phyloP scores from a whole-genome alignment of 352 stramenopile species.

The Phytophthora tentaculata region DNA sequence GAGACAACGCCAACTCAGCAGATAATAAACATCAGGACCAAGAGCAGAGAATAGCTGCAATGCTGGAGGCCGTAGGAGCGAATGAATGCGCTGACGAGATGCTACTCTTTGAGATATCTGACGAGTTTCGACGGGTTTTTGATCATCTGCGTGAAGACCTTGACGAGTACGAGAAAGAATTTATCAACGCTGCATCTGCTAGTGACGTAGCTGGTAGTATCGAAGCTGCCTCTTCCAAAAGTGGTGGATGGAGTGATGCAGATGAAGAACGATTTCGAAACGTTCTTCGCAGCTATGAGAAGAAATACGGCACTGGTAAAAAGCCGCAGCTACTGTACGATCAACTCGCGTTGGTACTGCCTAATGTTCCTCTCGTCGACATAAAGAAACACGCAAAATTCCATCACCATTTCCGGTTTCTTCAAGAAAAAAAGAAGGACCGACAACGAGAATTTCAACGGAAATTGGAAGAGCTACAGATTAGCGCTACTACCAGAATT shows the following conservation, averaged over 20 bases:
- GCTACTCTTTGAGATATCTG: slow-evolving; percentile 49
- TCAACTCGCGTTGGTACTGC: slow-evolving; percentile 56
- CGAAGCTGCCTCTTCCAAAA: slow-evolving; percentile 44
- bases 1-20: slow-evolving; percentile 5
- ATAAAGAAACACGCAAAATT: slow-evolving; percentile 69
- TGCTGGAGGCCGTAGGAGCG: slow-evolving; percentile 23
- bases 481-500: slow-evolving; percentile 40
- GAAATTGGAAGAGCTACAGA: slow-evolving; percentile 38
- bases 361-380: slow-evolving; percentile 35
- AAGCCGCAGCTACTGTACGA: slow-evolving; percentile 67
- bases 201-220: slow-evolving; percentile 40
- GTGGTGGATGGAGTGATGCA: slow-evolving; percentile 47
- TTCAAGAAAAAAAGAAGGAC: slow-evolving; percentile 61
- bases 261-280: slow-evolving; percentile 73
- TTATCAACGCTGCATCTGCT: slow-evolving; percentile 39
- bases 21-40: slow-evolving; percentile 14
- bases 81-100: slow-evolving; percentile 46
- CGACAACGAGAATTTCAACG: slow-evolving; percentile 52
- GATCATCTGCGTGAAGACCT: slow-evolving; percentile 39
- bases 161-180: slow-evolving; percentile 44
- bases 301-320: slow-evolving; percentile 38
- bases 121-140: slow-evolving; percentile 43
- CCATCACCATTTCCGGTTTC: slow-evolving; percentile 62
- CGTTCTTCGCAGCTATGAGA: slow-evolving; percentile 56
- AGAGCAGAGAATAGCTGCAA: slow-evolving; percentile 28